phyloP scores from a whole-genome alignment of 257 asterid species.

The Nicotiana obtusifolia region DNA sequence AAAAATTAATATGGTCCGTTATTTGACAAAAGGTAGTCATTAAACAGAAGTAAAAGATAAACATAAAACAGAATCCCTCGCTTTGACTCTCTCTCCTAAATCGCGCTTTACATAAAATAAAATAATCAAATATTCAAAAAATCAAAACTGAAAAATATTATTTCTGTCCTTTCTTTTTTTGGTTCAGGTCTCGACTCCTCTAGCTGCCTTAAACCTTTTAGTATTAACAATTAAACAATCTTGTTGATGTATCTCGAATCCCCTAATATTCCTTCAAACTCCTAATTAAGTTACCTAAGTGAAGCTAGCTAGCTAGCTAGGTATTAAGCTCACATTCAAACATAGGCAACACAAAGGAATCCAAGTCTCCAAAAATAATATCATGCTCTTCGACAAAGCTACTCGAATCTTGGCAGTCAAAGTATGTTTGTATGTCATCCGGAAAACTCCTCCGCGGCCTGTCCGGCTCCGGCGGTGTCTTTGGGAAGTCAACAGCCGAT shows the following conservation, averaged over 20 bases:
- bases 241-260: no score
- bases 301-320: neutral
- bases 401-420: conserved; percentile 66
- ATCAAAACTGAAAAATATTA: neutral
- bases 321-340: conserved; percentile 57
- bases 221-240: neutral
- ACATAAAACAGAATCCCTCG: neutral
- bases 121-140: neutral
- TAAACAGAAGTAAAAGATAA: neutral
- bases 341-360: conserved; percentile 43
- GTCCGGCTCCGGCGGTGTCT: conserved; percentile 33
- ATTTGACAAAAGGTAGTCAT: neutral
- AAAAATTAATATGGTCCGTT: no score
- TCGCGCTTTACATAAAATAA: neutral
- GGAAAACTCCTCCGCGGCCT: conserved; percentile 64
- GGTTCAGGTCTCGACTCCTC: no score
- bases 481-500: conserved; percentile 11
- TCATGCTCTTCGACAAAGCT: conserved; percentile 52
- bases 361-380: conserved; percentile 51
- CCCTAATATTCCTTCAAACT: no score
- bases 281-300: neutral
- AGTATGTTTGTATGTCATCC: conserved; percentile 82
- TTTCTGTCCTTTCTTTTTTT: no score
- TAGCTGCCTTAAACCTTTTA: neutral
- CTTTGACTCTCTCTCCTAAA: neutral